Evolutionary conservation across 345 rosid species (phyloP), one percentile per base, ranked within the genome.

Genomic region (Melastoma malabathricum): DNA sequence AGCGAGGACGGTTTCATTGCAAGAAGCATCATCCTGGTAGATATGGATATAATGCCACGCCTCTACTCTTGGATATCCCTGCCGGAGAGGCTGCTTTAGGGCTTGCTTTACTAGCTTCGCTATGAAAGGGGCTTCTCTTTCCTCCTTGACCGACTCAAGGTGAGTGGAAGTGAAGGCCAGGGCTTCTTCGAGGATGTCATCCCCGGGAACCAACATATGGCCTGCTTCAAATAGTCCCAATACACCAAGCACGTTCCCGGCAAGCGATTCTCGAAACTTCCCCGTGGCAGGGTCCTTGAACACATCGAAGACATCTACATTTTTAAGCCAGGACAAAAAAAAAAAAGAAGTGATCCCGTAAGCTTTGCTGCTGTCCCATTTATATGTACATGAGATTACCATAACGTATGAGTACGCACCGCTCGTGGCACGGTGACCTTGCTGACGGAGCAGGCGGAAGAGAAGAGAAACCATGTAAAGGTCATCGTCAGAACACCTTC

Each of bases 161-260:
- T 41, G 56, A 46, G 53, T 9, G 2, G 18, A 48, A 25, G 54
- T 49, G 52, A 61, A 67, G 51, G 2, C 45, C 12, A 57, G 51
- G 1, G 64, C 72, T 45, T 62, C 60, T 4, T 62, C 67, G 4
- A 67, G 44, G 25, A 51, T 49, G 29, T 49, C 45, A 39, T 67
- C 67, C 0, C 55, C 61, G 3, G 9, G 58, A 12, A 55, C 15
- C 44, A 57, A 20, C 10, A 50, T 22, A 51, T 66, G 43, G 15
- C 59, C 45, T 9, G 55, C 65, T 47, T 49, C 57, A 5, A 50
- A 62, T 15, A 56, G 34, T 8, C 52, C 49, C 1, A 62, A 13
- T 51, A 62, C 4, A 38, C 61, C 61, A 0, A 10, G 15, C 9
- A n/a, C 48, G 16, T 63, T 52, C 4, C 8, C 41, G 4, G 18